Conservation (phyloP, 257 asterid species). For the Solanum arcanum region DNA sequence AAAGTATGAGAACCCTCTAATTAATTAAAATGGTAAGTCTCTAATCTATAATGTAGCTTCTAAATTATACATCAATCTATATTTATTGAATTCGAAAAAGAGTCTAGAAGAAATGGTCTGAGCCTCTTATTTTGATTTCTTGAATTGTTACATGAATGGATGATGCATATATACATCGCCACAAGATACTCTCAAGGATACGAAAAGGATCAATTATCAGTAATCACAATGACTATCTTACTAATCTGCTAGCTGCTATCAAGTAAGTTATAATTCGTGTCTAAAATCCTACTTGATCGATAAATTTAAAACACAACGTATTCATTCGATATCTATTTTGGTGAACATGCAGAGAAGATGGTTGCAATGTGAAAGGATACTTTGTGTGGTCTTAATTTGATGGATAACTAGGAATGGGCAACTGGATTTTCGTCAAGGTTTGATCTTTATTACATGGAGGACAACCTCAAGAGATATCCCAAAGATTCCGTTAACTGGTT, state of each 20-base stretch:
- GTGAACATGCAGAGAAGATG: conserved; percentile 50
- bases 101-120: neutral
- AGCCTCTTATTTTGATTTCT: neutral
- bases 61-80: neutral
- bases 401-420: conserved; percentile 93
- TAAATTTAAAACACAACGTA: neutral
- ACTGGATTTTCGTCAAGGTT: conserved; percentile 68
- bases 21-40: conserved; percentile 65
- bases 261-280: conserved; percentile 26
- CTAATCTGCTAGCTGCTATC: conserved; percentile 53
- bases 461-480: conserved; percentile 65
- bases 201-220: conserved; percentile 58
- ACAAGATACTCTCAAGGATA: conserved; percentile 43
- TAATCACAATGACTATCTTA: conserved; percentile 44
- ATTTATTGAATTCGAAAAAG: neutral
- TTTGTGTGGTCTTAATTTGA: conserved; percentile 60
- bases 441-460: conserved; percentile 68
- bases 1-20: conserved; percentile 16
- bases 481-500: conserved; percentile 79
- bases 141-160: conserved; percentile 52
- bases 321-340: neutral
- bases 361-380: conserved; percentile 82
- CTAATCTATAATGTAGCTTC: neutral
- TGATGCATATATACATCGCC: conserved; percentile 16
- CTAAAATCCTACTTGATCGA: neutral